phyloP scores from a whole-genome alignment of 768 basidiomycete genomes.

The Leccinum imitatum region DNA sequence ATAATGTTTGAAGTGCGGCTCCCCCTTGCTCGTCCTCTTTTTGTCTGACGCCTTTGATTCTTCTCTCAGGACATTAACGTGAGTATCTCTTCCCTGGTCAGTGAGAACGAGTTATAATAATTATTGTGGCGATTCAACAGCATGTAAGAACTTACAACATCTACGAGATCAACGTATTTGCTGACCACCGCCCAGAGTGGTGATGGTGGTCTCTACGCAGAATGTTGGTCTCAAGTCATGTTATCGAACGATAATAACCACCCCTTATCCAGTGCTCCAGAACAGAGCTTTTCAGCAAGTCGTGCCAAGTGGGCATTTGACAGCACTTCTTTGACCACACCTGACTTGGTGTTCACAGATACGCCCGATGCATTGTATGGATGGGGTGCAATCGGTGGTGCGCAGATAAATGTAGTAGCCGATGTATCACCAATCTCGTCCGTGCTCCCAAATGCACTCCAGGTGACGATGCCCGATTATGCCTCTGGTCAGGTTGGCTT shows the following conservation, averaged over 20 bases:
- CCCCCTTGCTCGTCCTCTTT: not conserved
- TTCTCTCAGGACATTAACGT: slow-evolving; percentile 56
- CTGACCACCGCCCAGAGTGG: slow-evolving; percentile 46
- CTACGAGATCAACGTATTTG: not conserved
- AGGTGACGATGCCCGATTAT: slow-evolving; percentile 43
- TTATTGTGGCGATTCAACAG: slow-evolving; percentile 16
- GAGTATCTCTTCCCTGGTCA: slow-evolving; percentile 24
- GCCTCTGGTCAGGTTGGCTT: slow-evolving; percentile 45
- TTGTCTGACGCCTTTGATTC: not conserved
- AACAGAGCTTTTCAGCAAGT: slow-evolving; percentile 69
- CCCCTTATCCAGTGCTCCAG: slow-evolving; percentile 49
- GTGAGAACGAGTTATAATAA: not conserved
- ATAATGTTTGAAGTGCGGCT: slow-evolving; percentile 57
- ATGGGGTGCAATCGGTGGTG: slow-evolving; percentile 49
- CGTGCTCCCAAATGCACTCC: slow-evolving; percentile 60
- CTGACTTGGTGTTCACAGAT: slow-evolving; percentile 28
- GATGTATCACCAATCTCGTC: slow-evolving; percentile 51
- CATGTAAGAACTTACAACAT: slow-evolving; percentile 27
- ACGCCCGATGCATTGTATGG: slow-evolving; percentile 46
- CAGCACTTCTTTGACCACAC: not conserved
- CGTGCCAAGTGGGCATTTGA: slow-evolving; percentile 40
- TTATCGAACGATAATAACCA: not conserved
- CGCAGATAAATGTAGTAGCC: slow-evolving; percentile 46
- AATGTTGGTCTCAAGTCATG: slow-evolving; percentile 38
- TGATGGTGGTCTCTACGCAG: slow-evolving; percentile 64